Conservation (phyloP, 164 flowering plant genomes). For the Buxus sempervirens region DNA sequence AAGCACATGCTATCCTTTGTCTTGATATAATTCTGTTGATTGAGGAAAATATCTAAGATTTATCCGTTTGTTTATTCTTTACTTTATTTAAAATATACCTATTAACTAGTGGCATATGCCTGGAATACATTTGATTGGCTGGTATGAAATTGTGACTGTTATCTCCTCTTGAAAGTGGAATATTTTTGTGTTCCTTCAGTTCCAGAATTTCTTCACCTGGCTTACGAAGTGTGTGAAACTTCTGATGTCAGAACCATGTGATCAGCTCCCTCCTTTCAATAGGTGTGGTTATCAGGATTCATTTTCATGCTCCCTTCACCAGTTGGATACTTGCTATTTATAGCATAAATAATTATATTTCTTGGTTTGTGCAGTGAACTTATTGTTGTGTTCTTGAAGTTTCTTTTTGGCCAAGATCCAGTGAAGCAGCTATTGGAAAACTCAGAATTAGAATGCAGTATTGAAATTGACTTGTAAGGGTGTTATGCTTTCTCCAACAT, state of each 20-base stretch:
- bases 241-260: conserved; percentile 85
- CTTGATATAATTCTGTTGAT: too few species aligned
- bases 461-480: conserved; percentile 78
- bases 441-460: conserved; percentile 42
- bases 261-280: conserved; percentile 70
- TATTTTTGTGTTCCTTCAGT: conserved; percentile 42
- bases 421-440: conserved; percentile 64
- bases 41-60: not conserved
- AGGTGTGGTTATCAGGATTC: conserved; percentile 41
- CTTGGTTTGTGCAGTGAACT: conserved; percentile 67
- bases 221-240: conserved; percentile 71
- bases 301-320: conserved; percentile 12
- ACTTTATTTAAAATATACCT: not conserved
- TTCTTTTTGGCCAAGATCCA: conserved; percentile 90
- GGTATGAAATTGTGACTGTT: not conserved
- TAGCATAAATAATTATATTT: conserved; percentile 13
- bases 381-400: conserved; percentile 79
- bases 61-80: not conserved
- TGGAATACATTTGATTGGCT: not conserved
- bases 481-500: too few species aligned
- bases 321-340: conserved; percentile 2
- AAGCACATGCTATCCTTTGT: too few species aligned
- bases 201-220: conserved; percentile 93
- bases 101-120: not conserved
- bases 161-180: not conserved